phyloP scores from a whole-genome alignment of 768 basidiomycete species.

The Coprinopsis sp. region DNA sequence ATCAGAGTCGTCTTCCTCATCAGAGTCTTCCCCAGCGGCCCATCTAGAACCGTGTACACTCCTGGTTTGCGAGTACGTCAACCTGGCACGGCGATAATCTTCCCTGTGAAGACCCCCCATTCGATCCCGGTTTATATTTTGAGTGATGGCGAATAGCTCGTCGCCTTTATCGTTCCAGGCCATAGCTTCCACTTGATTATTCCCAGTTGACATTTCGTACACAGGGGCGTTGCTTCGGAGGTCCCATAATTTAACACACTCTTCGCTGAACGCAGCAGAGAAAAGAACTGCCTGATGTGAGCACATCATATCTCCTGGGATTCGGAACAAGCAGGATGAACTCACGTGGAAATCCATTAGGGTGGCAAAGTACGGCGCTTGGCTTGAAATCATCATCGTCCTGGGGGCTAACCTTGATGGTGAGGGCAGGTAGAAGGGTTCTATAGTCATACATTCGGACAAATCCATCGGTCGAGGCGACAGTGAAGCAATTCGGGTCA shows the following conservation, averaged over 20 bases:
- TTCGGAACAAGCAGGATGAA: background rate
- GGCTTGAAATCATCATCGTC: constrained; percentile 17
- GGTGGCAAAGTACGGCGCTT: constrained; percentile 27
- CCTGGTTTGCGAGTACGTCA: constrained; percentile 6
- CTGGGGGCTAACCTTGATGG: constrained; percentile 15
- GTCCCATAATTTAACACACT: constrained; percentile 40
- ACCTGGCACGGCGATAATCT: constrained; percentile 17
- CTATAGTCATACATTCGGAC: constrained; percentile 39
- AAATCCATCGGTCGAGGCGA: constrained; percentile 32
- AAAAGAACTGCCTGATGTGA: constrained; percentile 27
- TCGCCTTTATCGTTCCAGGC: constrained; percentile 28
- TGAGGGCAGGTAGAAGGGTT: constrained; percentile 30
- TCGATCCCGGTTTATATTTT: no score
- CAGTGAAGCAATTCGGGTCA: constrained; percentile 33
- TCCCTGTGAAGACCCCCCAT: constrained; percentile 8
- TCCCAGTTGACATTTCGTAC: constrained; percentile 42
- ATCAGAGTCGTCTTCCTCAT: constrained; percentile 18
- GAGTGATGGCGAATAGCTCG: constrained; percentile 32
- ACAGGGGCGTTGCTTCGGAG: constrained; percentile 29
- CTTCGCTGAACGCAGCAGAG: constrained; percentile 21
- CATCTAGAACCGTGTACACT: background rate
- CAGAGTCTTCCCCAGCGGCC: constrained; percentile 16
- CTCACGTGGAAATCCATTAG: constrained; percentile 34
- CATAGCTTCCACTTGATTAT: constrained; percentile 32
- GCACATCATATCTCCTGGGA: background rate